Conservation (phyloP, 768 basidiomycete species). For the Termitomyces titanicus region DNA sequence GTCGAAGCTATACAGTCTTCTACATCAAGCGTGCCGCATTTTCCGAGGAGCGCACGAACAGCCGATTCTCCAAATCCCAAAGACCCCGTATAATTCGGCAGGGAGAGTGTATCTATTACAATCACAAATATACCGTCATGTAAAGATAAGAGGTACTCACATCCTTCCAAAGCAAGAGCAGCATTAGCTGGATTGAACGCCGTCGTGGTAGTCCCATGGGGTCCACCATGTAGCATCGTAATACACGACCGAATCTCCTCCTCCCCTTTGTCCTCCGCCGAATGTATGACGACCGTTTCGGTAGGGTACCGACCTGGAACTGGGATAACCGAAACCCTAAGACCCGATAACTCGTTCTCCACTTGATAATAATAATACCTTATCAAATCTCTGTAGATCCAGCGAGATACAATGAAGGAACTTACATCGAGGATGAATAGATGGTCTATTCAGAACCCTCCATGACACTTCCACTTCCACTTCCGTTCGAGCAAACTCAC, state of each 20-base stretch:
- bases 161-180: conserved; percentile 56
- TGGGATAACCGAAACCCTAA: conserved; percentile 41
- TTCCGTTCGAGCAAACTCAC: conserved; percentile 29
- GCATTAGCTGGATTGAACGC: conserved; percentile 41
- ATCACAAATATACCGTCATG: not conserved
- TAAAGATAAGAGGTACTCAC: conserved; percentile 32
- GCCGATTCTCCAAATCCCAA: conserved; percentile 62
- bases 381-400: not conserved
- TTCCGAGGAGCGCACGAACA: conserved; percentile 50
- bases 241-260: conserved; percentile 40
- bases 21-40: conserved; percentile 64
- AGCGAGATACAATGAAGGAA: not conserved
- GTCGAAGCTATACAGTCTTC: conserved; percentile 58
- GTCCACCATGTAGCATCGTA: conserved; percentile 60
- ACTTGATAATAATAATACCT: conserved; percentile 32
- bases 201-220: conserved; percentile 47
- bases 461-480: conserved; percentile 26
- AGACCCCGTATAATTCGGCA: conserved; percentile 68
- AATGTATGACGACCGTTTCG: conserved; percentile 52
- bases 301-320: conserved; percentile 47
- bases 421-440: conserved; percentile 38
- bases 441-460: conserved; percentile 41
- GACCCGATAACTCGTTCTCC: conserved; percentile 31
- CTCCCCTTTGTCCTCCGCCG: conserved; percentile 13
- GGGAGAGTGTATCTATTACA: conserved; percentile 50